Evolutionary conservation across 1,284 basidiomycete species (phyloP), one percentile per base, ranked within the genome.

Genomic region (Stygiomarasmius scandens): DNA sequence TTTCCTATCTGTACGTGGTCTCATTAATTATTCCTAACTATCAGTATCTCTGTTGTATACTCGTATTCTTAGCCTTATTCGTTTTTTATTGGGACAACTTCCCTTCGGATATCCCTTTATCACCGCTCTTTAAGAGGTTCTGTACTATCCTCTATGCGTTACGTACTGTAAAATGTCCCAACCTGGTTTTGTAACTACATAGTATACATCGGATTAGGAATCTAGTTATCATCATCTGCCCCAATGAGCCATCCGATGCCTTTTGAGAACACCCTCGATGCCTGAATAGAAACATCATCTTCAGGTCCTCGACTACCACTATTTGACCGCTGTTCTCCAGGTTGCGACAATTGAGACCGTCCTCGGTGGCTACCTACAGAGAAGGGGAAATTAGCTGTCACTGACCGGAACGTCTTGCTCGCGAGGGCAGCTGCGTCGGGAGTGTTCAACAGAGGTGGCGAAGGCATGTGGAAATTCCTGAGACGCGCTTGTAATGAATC

Each of bases 241-340:
- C 92, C 93, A 61, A 95, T 88, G 27, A 95, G 76, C 92, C 92
- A 95, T 8, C 92, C 92, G 51, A 95, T 89, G 12, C 92, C 93
- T 66, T 87, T 87, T 49, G 90, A 88, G 36, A 95, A 71, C 19
- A 84, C 89, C 38, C 87, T 82, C 46, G 83, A 84, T 10, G 92
- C 90, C 62, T 90, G 87, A 4, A 79, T 73, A 16, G 87, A 86
- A 22, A 92, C 85, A 56, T 90, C 87, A 16, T 81, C 83, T 22
- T 75, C 74, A 48, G 82, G 80, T 46, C 73, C 69, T 56, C 77
- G 72, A 58, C 72, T 74, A 43, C 73, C 77, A 56, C 80, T 79
- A 41, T 71, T 66, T 44, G 80, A 77, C 52, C 71, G 67, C 49
- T 70, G 67, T 23, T 69, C 70, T 29, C 49, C 52, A 9, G 77